These are phyloP conservation scores for Aspergillus sclerotioniger DNA, from an alignment of 495 filamentous ascomycete genomes.

Conservation along the genomic window DNA sequence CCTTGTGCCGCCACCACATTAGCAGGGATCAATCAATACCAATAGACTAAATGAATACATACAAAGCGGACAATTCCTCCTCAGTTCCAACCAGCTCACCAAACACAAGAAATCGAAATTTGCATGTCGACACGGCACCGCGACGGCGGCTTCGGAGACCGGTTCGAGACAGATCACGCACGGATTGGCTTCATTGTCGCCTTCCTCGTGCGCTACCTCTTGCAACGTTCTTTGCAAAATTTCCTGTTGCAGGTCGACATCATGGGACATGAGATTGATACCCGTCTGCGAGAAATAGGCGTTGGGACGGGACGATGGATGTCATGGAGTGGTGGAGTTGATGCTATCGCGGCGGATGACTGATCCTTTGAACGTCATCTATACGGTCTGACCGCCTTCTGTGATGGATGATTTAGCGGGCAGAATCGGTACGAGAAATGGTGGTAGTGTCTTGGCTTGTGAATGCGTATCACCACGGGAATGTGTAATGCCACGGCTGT, in stretches of 20 bases:
- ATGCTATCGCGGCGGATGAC: background rate
- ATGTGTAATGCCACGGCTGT: too few species aligned
- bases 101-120: constrained; percentile 86
- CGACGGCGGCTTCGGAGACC: constrained; percentile 67
- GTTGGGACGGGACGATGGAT: background rate
- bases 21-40: background rate
- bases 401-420: background rate
- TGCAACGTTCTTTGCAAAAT: constrained; percentile 45
- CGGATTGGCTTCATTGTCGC: constrained; percentile 32
- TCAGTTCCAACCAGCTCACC: constrained; percentile 76
- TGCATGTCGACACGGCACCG: constrained; percentile 72
- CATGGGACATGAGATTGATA: constrained; percentile 33
- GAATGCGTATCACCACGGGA: background rate
- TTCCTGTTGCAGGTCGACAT: constrained; percentile 42
- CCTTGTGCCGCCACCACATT: constrained; percentile 34
- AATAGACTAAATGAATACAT: constrained; percentile 11
- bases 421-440: background rate
- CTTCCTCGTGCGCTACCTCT: constrained; percentile 42
- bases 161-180: constrained; percentile 69
- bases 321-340: background rate
- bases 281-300: background rate
- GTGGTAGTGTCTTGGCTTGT: background rate
- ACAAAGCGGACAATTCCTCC: constrained; percentile 74
- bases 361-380: background rate
- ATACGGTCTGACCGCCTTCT: background rate